These are phyloP conservation scores for Neoboletus subvelutipes DNA, from an alignment of 768 basidiomycete genomes.

Conservation along the genomic window DNA sequence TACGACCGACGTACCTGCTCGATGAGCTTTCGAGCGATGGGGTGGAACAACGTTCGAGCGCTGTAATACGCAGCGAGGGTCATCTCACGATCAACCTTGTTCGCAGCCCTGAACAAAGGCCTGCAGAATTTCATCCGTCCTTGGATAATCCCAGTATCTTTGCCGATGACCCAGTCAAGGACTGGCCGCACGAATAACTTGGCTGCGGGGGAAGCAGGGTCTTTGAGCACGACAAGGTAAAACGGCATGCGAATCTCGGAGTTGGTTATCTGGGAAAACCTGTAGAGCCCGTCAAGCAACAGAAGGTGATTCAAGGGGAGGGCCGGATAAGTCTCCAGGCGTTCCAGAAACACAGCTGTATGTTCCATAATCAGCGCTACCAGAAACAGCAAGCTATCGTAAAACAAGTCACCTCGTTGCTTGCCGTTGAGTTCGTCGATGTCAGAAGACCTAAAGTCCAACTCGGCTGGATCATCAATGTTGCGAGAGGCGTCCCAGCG, in stretches of 20 bases:
- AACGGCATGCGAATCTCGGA: constrained; percentile 53
- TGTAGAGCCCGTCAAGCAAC: constrained; percentile 45
- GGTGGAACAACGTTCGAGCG: constrained; percentile 44
- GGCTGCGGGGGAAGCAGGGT: constrained; percentile 35
- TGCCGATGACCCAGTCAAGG: constrained; percentile 47
- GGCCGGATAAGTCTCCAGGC: constrained; percentile 41
- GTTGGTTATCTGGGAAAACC: constrained; percentile 42
- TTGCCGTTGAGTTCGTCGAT: constrained; percentile 47
- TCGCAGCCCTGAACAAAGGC: constrained; percentile 42
- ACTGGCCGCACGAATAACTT: constrained; percentile 34
- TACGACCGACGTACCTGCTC: constrained; percentile 43
- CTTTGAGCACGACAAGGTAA: constrained; percentile 49
- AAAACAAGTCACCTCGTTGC: constrained; percentile 42
- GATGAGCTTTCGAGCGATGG: constrained; percentile 49
- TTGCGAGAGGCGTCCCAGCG: constrained; percentile 50
- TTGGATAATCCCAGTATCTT: constrained; percentile 41
- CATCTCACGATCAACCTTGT: constrained; percentile 36
- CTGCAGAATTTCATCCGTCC: constrained; percentile 60
- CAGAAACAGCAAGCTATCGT: neutral
- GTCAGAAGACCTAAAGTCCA: constrained; percentile 47
- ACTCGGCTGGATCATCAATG: constrained; percentile 30
- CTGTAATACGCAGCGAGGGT: constrained; percentile 37
- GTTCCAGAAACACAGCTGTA: constrained; percentile 57
- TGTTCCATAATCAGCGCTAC: neutral
- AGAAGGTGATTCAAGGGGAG: constrained; percentile 44